phyloP scores from a whole-genome alignment of 306 rosid species.

The Leucaena leucocephala region DNA sequence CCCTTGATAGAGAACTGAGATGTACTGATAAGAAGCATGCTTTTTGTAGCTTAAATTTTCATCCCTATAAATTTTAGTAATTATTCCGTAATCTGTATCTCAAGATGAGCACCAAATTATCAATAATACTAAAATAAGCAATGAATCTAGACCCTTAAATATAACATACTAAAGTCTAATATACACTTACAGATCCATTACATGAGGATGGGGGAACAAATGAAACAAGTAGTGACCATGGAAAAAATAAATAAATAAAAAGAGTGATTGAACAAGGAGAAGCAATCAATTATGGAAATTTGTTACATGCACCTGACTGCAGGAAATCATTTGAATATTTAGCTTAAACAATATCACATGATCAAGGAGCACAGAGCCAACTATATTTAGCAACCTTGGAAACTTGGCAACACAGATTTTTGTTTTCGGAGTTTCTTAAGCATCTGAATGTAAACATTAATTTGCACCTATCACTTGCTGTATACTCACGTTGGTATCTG shows the following conservation, averaged over 20 bases:
- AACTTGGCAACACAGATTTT: neutral
- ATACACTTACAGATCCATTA: neutral
- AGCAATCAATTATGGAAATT: neutral
- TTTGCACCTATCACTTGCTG: neutral
- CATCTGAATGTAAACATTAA: neutral
- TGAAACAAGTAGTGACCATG: neutral
- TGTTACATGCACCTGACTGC: neutral
- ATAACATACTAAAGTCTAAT: neutral
- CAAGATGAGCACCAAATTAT: too few species aligned
- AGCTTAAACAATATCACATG: neutral
- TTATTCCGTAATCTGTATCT: neutral
- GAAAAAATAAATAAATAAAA: too few species aligned
- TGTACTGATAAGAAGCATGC: neutral
- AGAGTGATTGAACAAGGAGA: neutral
- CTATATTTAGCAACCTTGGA: neutral
- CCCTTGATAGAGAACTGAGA: neutral
- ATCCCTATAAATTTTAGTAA: neutral
- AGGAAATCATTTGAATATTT: neutral
- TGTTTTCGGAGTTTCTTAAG: too few species aligned
- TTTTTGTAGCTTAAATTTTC: neutral
- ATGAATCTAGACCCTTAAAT: neutral
- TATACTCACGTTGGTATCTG: conserved; percentile 75
- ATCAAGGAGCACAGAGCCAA: neutral
- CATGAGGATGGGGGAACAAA: neutral
- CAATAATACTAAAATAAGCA: neutral